Evolutionary conservation across 73 alveolate genomes (phyloP), one percentile per base, ranked within the genome.

Genomic region (Paramecium sonneborni): DNA sequence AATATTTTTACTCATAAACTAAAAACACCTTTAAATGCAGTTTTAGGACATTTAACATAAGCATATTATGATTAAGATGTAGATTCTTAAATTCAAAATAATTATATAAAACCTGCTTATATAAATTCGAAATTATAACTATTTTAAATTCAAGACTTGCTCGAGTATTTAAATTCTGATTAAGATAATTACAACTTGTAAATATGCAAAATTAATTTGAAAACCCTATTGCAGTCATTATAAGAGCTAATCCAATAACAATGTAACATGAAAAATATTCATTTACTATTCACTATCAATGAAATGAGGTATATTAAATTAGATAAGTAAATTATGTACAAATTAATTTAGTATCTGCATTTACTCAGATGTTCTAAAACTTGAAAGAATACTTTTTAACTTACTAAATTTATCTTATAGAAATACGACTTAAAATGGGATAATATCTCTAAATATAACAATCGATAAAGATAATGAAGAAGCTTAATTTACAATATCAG

Each of bases 1-100:
- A 67, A 67, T 67, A 67, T 67, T 32, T 74, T 74, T 43, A 74
- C 67, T n/a, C 87, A 74, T 74, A 74, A 74, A 74, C 6, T 74
- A n/a, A 74, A 35, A 74, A 74, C 87, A 0, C 87, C 87, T 0
- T 35, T 74, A n/a, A 74, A 74, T 38, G 56, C 87, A 3, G 87
- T 43, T 0, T 18, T 74, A 15, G 87, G 87, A 15, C 35, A 74
- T 74, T 38, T 74, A 0, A 74, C 58, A 30, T 35, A 35, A 18
- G 84, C 84, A 18, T 52, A 52, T 52, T 18, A 52, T 52, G 68
- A 52, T 52, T 11, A 52, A 3, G 30, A 52, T 52, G 68, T 52
- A 14, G 32, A 52, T 18, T 4, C 34, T 0, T 15, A 52, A 20
- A 52, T 52, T 18, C 14, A 72, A 37, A 41, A 72, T 72, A 26